Evolutionary conservation across 306 rosid species (phyloP), one percentile per base, ranked within the genome.

Genomic region (Vigna nakashimae): DNA sequence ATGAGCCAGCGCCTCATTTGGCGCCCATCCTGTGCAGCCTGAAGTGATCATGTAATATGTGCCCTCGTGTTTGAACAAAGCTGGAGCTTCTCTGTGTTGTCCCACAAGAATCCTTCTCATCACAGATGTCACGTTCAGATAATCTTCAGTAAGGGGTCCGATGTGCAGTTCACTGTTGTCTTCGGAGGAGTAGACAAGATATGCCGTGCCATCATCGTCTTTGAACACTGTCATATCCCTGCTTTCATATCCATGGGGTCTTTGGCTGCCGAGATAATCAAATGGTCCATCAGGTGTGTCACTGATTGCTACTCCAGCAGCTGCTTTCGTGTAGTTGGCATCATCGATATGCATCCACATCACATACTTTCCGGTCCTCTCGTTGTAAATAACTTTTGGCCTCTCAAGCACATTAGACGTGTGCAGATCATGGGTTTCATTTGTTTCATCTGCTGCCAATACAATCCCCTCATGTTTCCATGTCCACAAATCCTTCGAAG

Each of bases 291-390:
- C 90, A 4, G 99, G 93, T 65, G 86, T 69, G 53, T 96, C 99
- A 59, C 98, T 91, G 58, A 74, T 60, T 18, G 99, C 99, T 36
- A 92, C 71, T 6, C 99, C 99, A 65, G 86, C 92, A 11, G 98
- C 73, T 18, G 99, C 98, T 85, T 93, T 92, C 22, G 99, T 96
- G 67, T 96, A 96, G 94, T 96, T 96, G 26, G 80, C 86, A 85
- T 96, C 97, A 11, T 96, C 99, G 4, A 96, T 80, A 84, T 96
- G 99, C 98, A 93, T 96, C 99, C 97, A 96, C 99, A 96, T 96
- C 58, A 93, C 99, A 55, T 91, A 96, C 81, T 92, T 93, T 65
- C 88, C 85, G 1, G 96, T 91, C 90, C 75, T 89, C 34, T 86
- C 91, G 77, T 96, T 96, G 89, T 91, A 91, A 73, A 96, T 80